phyloP scores from a whole-genome alignment of 2,329 filamentous ascomycete species.

The Fusarium sp. region DNA sequence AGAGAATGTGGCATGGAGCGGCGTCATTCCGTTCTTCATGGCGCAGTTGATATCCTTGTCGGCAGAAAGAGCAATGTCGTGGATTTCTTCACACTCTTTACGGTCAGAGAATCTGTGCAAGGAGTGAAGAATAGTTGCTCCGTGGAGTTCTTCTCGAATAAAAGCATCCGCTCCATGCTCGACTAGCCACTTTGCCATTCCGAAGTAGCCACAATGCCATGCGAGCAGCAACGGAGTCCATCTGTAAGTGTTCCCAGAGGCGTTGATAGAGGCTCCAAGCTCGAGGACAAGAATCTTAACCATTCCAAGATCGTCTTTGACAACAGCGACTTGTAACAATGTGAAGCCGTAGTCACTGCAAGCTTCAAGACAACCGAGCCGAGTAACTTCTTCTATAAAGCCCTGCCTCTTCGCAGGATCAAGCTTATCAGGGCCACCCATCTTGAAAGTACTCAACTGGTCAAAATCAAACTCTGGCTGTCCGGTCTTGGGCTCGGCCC shows the following conservation, averaged over 20 bases:
- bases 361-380: not conserved
- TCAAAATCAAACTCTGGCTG: not conserved
- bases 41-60: not conserved
- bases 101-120: not conserved
- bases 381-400: not conserved
- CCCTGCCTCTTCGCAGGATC: accelerated
- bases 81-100: not conserved
- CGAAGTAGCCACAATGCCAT: not conserved
- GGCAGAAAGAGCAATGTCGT: not conserved
- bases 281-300: not conserved
- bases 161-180: not conserved
- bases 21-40: not conserved
- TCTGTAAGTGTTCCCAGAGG: not conserved
- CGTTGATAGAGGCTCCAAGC: not conserved
- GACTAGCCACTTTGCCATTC: not conserved
- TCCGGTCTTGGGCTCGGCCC: not conserved
- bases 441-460: not conserved
- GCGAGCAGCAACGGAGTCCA: not conserved
- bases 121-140: not conserved
- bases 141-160: not conserved
- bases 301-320: not conserved
- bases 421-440: not conserved
- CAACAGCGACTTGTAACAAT: not conserved
- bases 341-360: not conserved
- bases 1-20: not conserved